These are phyloP conservation scores for Fusarium sp. DNA, from an alignment of 2,329 filamentous ascomycete genomes.

Conservation along the genomic window DNA sequence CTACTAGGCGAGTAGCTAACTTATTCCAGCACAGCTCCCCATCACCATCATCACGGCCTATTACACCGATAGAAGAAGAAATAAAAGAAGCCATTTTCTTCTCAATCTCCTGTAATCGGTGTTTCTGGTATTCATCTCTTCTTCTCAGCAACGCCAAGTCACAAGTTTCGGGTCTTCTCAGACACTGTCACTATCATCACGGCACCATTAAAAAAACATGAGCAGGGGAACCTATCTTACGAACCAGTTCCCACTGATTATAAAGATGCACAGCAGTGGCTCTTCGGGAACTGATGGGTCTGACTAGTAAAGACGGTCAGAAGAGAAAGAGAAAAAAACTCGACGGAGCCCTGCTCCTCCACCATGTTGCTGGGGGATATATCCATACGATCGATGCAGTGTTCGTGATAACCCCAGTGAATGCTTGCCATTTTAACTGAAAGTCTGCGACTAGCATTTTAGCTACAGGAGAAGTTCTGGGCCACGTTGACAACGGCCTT, in stretches of 20 bases:
- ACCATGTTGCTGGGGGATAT: constrained; percentile 21
- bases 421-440: constrained; percentile 15
- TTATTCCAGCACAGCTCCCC: constrained; percentile 21
- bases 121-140: constrained; percentile 16
- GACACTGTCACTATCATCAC: constrained; percentile 20
- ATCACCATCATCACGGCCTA: constrained; percentile 14
- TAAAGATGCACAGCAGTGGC: constrained; percentile 19
- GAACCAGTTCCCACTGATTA: constrained; percentile 31
- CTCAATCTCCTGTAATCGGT: constrained; percentile 23
- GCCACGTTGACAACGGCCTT: constrained; percentile 41
- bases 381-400: constrained; percentile 20
- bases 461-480: constrained; percentile 6
- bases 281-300: constrained; percentile 11
- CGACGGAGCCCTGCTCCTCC: constrained; percentile 22
- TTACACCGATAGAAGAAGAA: neutral
- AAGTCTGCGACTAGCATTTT: constrained; percentile 9
- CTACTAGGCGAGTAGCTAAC: constrained; percentile 23
- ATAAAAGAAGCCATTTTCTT: constrained; percentile 1
- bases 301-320: constrained; percentile 18
- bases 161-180: constrained; percentile 26
- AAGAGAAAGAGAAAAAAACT: constrained; percentile 5
- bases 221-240: constrained; percentile 6
- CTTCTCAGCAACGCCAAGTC: constrained; percentile 28
- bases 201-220: constrained; percentile 15
- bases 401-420: constrained; percentile 28